Evolutionary conservation across 148 eudicot species (phyloP).

Genomic region (Fagopyrum homotropicum): DNA sequence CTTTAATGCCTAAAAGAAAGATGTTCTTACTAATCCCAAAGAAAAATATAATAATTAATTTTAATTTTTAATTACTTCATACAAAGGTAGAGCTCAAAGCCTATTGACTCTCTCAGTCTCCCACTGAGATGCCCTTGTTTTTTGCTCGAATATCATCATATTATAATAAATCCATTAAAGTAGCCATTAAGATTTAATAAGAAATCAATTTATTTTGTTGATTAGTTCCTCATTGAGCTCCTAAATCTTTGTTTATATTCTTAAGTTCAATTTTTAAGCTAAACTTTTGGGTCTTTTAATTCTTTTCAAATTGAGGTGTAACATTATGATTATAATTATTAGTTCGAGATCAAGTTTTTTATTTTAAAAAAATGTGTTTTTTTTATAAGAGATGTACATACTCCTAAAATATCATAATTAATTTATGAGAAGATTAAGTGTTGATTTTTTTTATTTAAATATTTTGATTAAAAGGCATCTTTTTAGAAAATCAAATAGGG

Average conservation of each 20-base stretch:
- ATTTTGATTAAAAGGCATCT: neutral
- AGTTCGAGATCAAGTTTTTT: neutral
- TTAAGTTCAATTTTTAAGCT: neutral
- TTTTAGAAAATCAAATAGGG: neutral
- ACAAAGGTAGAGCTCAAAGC: conserved; percentile 8
- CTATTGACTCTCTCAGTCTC: neutral
- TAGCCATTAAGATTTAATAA: neutral
- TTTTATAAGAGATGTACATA: neutral
- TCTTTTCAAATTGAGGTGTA: neutral
- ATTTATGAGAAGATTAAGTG: no score
- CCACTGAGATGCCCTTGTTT: conserved; percentile 8
- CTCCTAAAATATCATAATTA: neutral
- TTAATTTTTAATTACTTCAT: neutral
- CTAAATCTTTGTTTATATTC: neutral
- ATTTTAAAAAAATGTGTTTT: neutral
- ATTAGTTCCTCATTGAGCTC: conserved; percentile 2
- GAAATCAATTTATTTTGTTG: neutral
- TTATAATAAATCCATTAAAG: neutral
- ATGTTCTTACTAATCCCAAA: conserved; percentile 11
- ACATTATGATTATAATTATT: neutral
- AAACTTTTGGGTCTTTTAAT: neutral
- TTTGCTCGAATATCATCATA: neutral
- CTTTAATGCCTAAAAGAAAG: neutral
- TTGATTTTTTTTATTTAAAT: neutral
- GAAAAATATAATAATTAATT: neutral